Evolutionary conservation across 192 early-diverging fungal species (phyloP).

Genomic region (Phycomyces blakesleeanus): DNA sequence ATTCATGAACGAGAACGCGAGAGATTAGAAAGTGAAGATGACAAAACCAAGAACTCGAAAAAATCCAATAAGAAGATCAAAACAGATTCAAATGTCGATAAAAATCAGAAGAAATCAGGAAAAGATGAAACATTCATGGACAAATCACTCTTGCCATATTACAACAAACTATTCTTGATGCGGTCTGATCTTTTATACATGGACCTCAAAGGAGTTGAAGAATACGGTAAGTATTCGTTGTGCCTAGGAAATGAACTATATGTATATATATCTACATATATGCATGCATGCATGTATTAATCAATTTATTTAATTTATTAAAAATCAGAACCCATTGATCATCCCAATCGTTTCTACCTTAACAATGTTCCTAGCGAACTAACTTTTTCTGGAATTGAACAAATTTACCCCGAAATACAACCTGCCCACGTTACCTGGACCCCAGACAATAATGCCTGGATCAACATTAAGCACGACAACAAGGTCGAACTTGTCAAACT

Average conservation of each 20-base stretch:
- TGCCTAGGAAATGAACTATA: no score
- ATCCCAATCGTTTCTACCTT: conserved; percentile 47
- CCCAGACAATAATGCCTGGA: conserved; percentile 43
- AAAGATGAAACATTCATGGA: neutral
- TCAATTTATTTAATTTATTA: neutral
- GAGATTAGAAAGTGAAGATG: neutral
- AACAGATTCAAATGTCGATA: conserved; percentile 18
- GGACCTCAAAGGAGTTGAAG: conserved; percentile 51
- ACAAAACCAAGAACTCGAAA: no score
- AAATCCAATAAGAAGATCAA: neutral
- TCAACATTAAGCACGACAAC: conserved; percentile 42
- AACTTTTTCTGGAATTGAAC: conserved; percentile 44
- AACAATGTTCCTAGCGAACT: conserved; percentile 49
- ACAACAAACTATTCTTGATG: conserved; percentile 69
- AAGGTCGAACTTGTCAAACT: conserved; percentile 22
- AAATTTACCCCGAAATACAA: conserved; percentile 43
- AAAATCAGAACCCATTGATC: conserved; percentile 38
- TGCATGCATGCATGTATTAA: neutral
- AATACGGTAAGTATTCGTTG: conserved; percentile 33
- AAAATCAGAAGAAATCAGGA: conserved; percentile 25
- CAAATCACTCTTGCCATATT: conserved; percentile 14
- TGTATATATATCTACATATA: no score
- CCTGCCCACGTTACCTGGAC: conserved; percentile 49
- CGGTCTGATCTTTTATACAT: conserved; percentile 57
- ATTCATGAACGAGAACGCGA: conserved; percentile 33